Evolutionary conservation across 1,284 basidiomycete genomes (phyloP), one percentile per base, ranked within the genome.

Genomic region (Afroboletus lepidellus): DNA sequence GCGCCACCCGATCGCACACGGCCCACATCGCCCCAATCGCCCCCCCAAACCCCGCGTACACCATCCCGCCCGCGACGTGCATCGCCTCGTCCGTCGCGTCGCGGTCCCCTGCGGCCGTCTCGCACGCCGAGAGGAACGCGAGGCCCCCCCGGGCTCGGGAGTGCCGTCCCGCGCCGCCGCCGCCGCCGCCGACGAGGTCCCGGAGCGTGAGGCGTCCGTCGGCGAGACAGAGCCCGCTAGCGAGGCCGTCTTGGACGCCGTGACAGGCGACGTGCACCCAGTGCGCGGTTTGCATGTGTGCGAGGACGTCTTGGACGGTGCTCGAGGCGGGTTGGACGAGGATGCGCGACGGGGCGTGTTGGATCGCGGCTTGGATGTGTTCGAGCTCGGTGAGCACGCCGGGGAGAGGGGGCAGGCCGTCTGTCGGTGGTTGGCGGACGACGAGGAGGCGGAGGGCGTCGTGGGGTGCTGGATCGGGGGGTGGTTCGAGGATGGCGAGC

Each of bases 181-280:
- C n/a, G n/a, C n/a, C 29, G 48, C 23, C 3, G 24, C n/a, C 25
- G 23, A 49, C 39, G 6, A 57, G 42, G 36, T 57, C 30, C 11
- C 30, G 11, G 5, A 30, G 30, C 30, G 9, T 30, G 5, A 30
- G 30, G 30, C 11, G 30, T 30, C 30, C 11, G 13, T 30, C 30
- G 9, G 30, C 30, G 11, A 30, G 30, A 11, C 56, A 11, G 18
- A 5, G 53, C 15, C 53, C 55, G 20, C 44, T 56, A 13, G 42
- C n/a, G 9, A 6, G 8, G 20, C 13, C 4, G 24, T 56, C 55
- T 47, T 56, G 55, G 9, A 56, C 37, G 18, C 41, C 48, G 18
- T 41, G 55, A 25, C 51, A 54, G 2, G 54, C 51, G 27, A 50
- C 55, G 39, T 55, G 54, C 8, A 46, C 53, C 54, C 54, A 49